Base-by-base conservation (phyloP, 495 filamentous ascomycete species). In the Schizothecium vesticola region DNA sequence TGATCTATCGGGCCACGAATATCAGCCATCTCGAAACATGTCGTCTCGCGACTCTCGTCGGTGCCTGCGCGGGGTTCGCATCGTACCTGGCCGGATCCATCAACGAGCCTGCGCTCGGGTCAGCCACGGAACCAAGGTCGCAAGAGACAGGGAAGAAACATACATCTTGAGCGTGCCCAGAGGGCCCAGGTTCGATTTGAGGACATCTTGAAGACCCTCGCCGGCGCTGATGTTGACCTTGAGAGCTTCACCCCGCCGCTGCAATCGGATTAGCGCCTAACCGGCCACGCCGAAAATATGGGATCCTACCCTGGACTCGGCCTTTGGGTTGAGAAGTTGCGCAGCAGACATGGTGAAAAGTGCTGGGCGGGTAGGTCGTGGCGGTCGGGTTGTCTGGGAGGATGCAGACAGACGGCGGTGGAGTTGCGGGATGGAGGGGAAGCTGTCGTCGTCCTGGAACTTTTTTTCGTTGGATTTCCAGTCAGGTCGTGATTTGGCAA, bases 111-210 rank as follows among this genome's bases (percentile, higher is more conserved):
- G 67, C 65, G 70, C 75, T 28, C 71, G 69, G 74, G 74, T 82
- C 74, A 78, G 78, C 62, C 71, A 70, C 65, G 64, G 28, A 9
- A 25, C 21, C 22, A 3, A 11, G 5, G 36, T 66, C 56, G 29
- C 56, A 65, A 60, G 33, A 60, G 57, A 19, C 19, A 16, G 10
- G 19, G n/a, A 9, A 31, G 24, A 56, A 58, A 80, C 86, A 68
- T 80, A 93, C 95, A 99, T 99, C 85, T 99, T 99, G 70, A 99
- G 87, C 3, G 95, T 99, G 29, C 95, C 95, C 64, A 90, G 86
- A 57, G 95, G 95, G 74, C 95, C 95, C 67, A 99, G 77, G 79
- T 99, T 99, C 19, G 93, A 97, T 80, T 96, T 95, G 73, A 99
- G 84, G 63, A 99, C 96, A 91, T 97, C 90, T 77, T 94, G 92